These are phyloP conservation scores for Psilocybe mexicana DNA, from an alignment of 1,284 basidiomycete genomes.

Conservation along the genomic window DNA sequence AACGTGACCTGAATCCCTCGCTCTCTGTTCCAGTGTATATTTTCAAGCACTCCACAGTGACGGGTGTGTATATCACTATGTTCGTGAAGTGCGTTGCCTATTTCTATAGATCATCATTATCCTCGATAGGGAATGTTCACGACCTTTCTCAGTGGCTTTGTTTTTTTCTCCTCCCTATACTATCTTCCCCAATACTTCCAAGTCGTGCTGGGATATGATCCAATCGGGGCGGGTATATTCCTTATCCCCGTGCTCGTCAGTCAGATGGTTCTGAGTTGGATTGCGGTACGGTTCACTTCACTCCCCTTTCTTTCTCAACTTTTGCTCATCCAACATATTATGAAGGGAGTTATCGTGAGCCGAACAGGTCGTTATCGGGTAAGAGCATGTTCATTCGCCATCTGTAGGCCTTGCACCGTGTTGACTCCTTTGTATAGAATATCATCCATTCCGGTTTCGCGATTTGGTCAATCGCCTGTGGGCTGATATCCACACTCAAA, in stretches of 20 bases:
- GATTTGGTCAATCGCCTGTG: conserved; percentile 71
- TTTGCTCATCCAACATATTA: not conserved
- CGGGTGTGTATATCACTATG: conserved; percentile 68
- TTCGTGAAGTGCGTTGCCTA: conserved; percentile 54
- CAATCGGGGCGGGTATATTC: conserved; percentile 62
- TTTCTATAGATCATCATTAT: not conserved
- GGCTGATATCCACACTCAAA: conserved; percentile 64
- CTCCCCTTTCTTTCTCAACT: not conserved
- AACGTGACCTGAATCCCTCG: not conserved
- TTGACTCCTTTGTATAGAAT: conserved; percentile 32
- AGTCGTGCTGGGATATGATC: conserved; percentile 62
- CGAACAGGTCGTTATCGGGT: conserved; percentile 68
- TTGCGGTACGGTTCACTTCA: conserved; percentile 40
- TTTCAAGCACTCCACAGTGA: conserved; percentile 70
- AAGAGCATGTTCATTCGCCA: conserved; percentile 11
- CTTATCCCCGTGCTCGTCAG: conserved; percentile 66
- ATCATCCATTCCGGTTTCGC: conserved; percentile 68
- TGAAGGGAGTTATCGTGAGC: conserved; percentile 63
- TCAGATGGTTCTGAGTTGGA: conserved; percentile 59
- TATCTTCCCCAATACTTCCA: conserved; percentile 80
- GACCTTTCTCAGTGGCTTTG: conserved; percentile 44
- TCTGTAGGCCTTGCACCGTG: not conserved
- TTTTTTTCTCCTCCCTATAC: conserved; percentile 61
- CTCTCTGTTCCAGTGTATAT: conserved; percentile 45
- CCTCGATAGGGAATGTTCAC: not conserved